phyloP scores from a whole-genome alignment of 2,329 filamentous ascomycete species.

The Monilinia vaccinii-corymbosi region DNA sequence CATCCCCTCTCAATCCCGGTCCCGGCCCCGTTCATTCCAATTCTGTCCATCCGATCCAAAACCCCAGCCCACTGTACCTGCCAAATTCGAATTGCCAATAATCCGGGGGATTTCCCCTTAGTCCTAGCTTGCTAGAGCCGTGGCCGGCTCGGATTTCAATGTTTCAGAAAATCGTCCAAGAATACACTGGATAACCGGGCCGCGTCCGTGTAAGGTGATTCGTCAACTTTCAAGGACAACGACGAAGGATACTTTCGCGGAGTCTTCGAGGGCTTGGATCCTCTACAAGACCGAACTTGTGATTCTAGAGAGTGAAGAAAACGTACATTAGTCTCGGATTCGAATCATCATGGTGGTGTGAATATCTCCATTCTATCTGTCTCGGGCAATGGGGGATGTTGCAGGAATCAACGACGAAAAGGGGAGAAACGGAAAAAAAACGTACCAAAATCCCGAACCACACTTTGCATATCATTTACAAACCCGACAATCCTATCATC shows the following conservation, averaged over 20 bases:
- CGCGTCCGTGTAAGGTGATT: slow-evolving; percentile 21
- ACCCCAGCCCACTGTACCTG: slow-evolving; percentile 1
- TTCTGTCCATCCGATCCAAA: background rate
- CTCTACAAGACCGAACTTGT: slow-evolving; percentile 19
- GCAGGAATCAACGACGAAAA: background rate
- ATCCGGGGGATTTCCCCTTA: background rate
- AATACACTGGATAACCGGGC: slow-evolving; percentile 26
- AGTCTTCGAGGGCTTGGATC: slow-evolving; percentile 11
- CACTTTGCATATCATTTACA: slow-evolving; percentile 20
- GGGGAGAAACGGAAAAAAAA: background rate
- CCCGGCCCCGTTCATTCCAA: background rate
- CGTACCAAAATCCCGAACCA: slow-evolving; percentile 25
- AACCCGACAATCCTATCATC: slow-evolving; percentile 18
- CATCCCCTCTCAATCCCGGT: background rate
- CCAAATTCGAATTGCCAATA: background rate
- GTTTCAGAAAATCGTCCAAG: slow-evolving; percentile 26
- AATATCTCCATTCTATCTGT: background rate
- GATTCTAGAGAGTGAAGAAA: slow-evolving; percentile 11
- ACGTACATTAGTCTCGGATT: slow-evolving; percentile 15
- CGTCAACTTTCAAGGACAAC: slow-evolving; percentile 6
- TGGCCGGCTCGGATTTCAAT: slow-evolving; percentile 12
- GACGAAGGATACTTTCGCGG: slow-evolving; percentile 2
- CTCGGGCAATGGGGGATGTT: background rate
- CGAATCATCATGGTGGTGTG: background rate
- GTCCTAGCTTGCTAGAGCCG: background rate